These are phyloP conservation scores for Calocera viscosa DNA, from an alignment of 768 basidiomycete genomes.

Conservation along the genomic window DNA sequence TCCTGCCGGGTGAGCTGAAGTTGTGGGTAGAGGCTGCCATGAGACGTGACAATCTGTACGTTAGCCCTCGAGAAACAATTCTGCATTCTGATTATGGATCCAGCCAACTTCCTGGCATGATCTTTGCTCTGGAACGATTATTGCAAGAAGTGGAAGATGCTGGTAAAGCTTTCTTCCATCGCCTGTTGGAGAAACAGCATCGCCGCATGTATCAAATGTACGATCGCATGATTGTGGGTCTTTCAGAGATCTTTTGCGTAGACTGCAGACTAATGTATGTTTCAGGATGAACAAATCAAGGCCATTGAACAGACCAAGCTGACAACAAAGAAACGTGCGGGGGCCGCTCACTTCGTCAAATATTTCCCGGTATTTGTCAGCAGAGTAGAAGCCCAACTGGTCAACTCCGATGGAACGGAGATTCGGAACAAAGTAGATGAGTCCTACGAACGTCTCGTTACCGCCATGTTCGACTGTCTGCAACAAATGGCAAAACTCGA, in stretches of 20 bases:
- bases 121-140: slow-evolving; percentile 65
- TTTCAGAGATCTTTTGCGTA: too few relatives aligned
- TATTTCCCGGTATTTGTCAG: slow-evolving; percentile 82
- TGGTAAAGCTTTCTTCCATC: slow-evolving; percentile 59
- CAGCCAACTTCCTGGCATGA: slow-evolving; percentile 77
- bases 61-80: slow-evolving; percentile 15
- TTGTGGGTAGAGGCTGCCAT: slow-evolving; percentile 72
- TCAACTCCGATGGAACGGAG: slow-evolving; percentile 61
- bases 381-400: slow-evolving; percentile 72
- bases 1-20: slow-evolving; percentile 71
- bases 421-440: slow-evolving; percentile 64
- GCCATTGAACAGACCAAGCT: slow-evolving; percentile 82
- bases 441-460: slow-evolving; percentile 79
- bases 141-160: slow-evolving; percentile 66
- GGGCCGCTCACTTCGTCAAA: slow-evolving; percentile 82
- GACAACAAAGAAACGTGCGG: slow-evolving; percentile 83
- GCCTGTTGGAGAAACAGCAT: slow-evolving; percentile 71
- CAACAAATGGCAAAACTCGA: slow-evolving; percentile 96
- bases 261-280: too few relatives aligned
- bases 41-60: slow-evolving; percentile 63
- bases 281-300: slow-evolving; percentile 76
- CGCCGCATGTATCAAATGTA: slow-evolving; percentile 59
- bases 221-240: slow-evolving; percentile 43
- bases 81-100: slow-evolving; percentile 7
- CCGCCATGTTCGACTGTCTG: slow-evolving; percentile 80